Evolutionary conservation across 306 rosid species (phyloP).

Genomic region (Herpetospermum pedunculosum): DNA sequence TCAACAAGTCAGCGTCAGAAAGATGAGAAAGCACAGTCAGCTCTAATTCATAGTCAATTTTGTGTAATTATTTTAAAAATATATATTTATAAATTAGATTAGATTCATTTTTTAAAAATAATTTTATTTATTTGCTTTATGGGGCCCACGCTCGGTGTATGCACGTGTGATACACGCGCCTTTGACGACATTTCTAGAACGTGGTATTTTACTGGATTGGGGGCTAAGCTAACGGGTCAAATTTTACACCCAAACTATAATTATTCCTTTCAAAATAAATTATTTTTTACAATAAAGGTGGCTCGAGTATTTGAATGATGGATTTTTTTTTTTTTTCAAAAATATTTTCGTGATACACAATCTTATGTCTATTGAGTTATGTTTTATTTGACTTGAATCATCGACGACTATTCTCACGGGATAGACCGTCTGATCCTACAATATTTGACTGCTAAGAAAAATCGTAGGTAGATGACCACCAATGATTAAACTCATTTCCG

Average conservation of each 20-base stretch:
- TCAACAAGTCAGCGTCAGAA: conserved; percentile 12
- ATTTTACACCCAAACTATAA: conserved; percentile 5
- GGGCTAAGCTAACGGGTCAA: conserved; percentile 6
- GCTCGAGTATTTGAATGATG: too few relatives aligned
- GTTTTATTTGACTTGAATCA: too few relatives aligned
- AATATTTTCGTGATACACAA: too few relatives aligned
- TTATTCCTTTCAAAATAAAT: neutral
- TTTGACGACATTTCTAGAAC: conserved; percentile 18
- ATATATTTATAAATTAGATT: neutral
- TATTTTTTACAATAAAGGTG: too few relatives aligned
- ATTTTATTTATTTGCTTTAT: neutral
- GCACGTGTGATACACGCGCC: conserved; percentile 7
- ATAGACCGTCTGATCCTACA: too few relatives aligned
- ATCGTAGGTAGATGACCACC: too few relatives aligned
- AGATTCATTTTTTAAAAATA: neutral
- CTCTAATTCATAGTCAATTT: conserved; percentile 9
- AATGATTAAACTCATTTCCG: too few relatives aligned
- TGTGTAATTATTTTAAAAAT: neutral
- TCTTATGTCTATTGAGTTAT: too few relatives aligned
- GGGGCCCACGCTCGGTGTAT: neutral
- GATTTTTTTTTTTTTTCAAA: too few relatives aligned
- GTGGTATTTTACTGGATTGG: neutral
- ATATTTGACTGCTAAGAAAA: too few relatives aligned
- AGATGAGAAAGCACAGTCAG: conserved; percentile 13
- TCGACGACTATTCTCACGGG: too few relatives aligned